Evolutionary conservation across 768 basidiomycete species (phyloP).

Genomic region (Boletus rufocinnamomeus): DNA sequence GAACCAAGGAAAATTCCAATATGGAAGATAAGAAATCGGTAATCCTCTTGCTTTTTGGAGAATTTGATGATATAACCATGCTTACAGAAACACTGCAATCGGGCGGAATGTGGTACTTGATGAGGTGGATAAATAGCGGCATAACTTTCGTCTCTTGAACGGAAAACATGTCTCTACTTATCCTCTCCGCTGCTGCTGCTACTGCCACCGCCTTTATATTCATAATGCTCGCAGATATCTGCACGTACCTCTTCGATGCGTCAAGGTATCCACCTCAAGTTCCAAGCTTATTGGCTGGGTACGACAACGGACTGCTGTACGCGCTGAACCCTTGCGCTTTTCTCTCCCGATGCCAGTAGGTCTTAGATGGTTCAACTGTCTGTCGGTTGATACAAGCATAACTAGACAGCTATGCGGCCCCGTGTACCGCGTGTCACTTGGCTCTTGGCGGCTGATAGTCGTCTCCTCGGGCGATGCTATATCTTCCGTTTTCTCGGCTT

Average conservation of each 20-base stretch:
- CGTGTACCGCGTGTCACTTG: conserved; percentile 21
- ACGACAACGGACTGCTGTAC: conserved; percentile 20
- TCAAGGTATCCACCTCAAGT: conserved; percentile 7
- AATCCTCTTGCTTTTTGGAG: too few relatives aligned
- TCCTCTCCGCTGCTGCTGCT: background rate
- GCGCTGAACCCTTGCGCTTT: conserved; percentile 17
- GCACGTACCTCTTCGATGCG: background rate
- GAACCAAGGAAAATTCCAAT: background rate
- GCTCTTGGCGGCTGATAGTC: conserved; percentile 18
- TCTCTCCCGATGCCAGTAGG: conserved; percentile 26
- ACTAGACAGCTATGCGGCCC: conserved; percentile 20
- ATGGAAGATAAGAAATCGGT: too few relatives aligned
- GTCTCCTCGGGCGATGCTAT: conserved; percentile 20
- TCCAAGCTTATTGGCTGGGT: conserved; percentile 15
- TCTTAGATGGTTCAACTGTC: background rate
- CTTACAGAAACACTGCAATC: background rate
- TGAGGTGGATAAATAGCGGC: conserved; percentile 7
- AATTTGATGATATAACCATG: background rate
- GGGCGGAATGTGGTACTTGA: background rate
- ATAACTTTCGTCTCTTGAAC: background rate
- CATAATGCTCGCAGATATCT: background rate
- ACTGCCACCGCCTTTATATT: background rate
- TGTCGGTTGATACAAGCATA: background rate
- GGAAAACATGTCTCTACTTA: conserved; percentile 1
- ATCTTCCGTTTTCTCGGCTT: conserved; percentile 5